Conservation (phyloP, 768 basidiomycete genomes). For the Rhodotorula sphaerocarpa region DNA sequence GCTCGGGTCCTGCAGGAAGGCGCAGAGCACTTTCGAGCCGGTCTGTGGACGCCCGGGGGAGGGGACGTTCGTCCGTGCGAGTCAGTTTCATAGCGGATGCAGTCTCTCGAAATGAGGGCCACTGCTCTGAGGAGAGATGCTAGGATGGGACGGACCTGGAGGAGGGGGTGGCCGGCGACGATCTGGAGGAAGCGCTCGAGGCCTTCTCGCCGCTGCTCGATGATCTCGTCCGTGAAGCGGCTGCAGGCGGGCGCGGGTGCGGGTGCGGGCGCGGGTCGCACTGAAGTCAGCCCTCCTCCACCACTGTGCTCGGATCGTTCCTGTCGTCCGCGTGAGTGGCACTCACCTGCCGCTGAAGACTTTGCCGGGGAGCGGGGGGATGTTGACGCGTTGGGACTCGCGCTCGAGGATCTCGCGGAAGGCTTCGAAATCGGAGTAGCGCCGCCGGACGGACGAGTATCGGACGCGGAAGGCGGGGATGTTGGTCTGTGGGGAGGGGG, state of each 20-base stretch:
- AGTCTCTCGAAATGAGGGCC: too few relatives aligned
- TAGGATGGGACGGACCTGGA: conserved; percentile 66
- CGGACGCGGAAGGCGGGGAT: conserved; percentile 94
- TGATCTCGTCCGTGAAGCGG: conserved; percentile 87
- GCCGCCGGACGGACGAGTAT: conserved; percentile 77
- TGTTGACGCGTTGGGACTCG: conserved; percentile 94
- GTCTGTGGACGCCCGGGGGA: conserved; percentile 22
- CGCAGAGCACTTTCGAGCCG: conserved; percentile 34
- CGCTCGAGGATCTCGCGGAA: conserved; percentile 97
- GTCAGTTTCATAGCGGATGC: neutral
- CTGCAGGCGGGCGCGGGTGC: too few relatives aligned
- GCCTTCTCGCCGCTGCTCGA: conserved; percentile 82
- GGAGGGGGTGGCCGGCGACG: conserved; percentile 90
- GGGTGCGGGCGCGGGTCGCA: too few relatives aligned
- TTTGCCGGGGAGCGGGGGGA: conserved; percentile 92
- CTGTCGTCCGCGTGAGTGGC: too few relatives aligned
- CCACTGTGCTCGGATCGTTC: neutral
- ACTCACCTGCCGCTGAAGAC: conserved; percentile 78
- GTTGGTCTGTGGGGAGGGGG: conserved; percentile 62
- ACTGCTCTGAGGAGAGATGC: neutral
- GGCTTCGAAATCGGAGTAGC: conserved; percentile 89
- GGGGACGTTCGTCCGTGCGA: neutral
- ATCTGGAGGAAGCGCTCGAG: conserved; percentile 89
- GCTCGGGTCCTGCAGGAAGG: conserved; percentile 37
- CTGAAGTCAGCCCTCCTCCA: too few relatives aligned